A percentile compares a stretch with the other conserved stretches of the same genome.
phyloP scores from a whole-genome alignment of 768 basidiomycete genomes.

The Leccinum broughii region DNA sequence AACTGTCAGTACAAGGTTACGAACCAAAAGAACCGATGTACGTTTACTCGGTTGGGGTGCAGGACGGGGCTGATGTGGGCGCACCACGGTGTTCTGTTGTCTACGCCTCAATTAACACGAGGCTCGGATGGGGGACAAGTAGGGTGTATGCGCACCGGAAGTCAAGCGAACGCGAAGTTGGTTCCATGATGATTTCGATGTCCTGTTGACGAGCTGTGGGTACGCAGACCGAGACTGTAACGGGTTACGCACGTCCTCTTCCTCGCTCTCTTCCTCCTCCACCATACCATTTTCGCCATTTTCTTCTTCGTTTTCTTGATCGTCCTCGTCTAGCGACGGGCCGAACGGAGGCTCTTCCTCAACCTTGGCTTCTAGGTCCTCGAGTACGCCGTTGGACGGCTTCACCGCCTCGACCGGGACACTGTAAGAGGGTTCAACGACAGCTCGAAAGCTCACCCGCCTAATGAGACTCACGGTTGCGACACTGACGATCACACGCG shows the following conservation, averaged over 20 bases:
- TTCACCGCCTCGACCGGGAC: slow-evolving; percentile 43
- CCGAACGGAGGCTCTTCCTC: slow-evolving; percentile 38
- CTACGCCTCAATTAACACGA: slow-evolving; percentile 22
- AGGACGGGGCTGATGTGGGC: slow-evolving; percentile 32
- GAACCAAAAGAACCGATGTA: slow-evolving; percentile 12
- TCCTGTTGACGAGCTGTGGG: slow-evolving; percentile 47
- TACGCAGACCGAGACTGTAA: slow-evolving; percentile 1
- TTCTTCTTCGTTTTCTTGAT: slow-evolving; percentile 28
- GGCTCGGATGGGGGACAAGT: background rate
- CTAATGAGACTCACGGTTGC: slow-evolving; percentile 58
- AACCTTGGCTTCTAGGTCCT: slow-evolving; percentile 49
- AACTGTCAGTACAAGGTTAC: slow-evolving; percentile 8
- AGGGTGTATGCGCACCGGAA: slow-evolving; percentile 52
- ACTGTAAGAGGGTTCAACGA: slow-evolving; percentile 31
- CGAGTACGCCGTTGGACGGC: slow-evolving; percentile 49
- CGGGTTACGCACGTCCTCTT: slow-evolving; percentile 40
- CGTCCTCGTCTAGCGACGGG: slow-evolving; percentile 21
- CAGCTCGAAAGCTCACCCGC: slow-evolving; percentile 23
- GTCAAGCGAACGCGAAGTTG: slow-evolving; percentile 68
- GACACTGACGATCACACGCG: slow-evolving; percentile 51
- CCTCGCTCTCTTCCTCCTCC: slow-evolving; percentile 47
- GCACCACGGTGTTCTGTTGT: slow-evolving; percentile 36
- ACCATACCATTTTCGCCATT: slow-evolving; percentile 30
- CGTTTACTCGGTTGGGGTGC: slow-evolving; percentile 35
- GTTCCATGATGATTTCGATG: slow-evolving; percentile 91